Conservation (phyloP, 345 rosid genomes). For the Passiflora organensis region DNA sequence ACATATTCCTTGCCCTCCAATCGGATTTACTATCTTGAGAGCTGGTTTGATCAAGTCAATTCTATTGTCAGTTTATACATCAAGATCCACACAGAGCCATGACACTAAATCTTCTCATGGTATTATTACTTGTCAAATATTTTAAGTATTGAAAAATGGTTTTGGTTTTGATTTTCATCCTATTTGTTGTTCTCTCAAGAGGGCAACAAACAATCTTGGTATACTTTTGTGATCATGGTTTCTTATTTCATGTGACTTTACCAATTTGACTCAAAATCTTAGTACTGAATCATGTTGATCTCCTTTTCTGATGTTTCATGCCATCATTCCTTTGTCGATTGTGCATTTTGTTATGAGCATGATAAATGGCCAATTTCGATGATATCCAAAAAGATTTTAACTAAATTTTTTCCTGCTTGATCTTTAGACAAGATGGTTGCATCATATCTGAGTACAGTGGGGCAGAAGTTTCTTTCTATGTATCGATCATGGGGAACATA, state of each 20-base stretch:
- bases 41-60: slow-evolving; percentile 44
- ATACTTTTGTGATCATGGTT: too few species aligned
- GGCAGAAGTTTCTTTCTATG: slow-evolving; percentile 32
- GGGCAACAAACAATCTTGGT: too few species aligned
- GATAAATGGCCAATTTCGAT: too few species aligned
- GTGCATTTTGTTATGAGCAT: neutral
- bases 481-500: slow-evolving; percentile 44
- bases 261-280: too few species aligned
- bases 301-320: too few species aligned
- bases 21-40: slow-evolving; percentile 39
- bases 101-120: slow-evolving; percentile 33
- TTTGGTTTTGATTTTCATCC: neutral
- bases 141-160: too few species aligned
- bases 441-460: slow-evolving; percentile 29
- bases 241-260: too few species aligned
- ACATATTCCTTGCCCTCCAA: slow-evolving; percentile 38
- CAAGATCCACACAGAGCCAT: slow-evolving; percentile 20
- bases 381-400: neutral
- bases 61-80: slow-evolving; percentile 34
- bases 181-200: too few species aligned
- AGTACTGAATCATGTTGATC: too few species aligned
- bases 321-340: too few species aligned
- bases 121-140: slow-evolving; percentile 13
- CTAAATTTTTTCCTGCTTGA: slow-evolving; percentile 1
- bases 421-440: slow-evolving; percentile 32